Base-by-base conservation (phyloP, 2,329 filamentous ascomycete species). In the Simplicillium sp. region DNA sequence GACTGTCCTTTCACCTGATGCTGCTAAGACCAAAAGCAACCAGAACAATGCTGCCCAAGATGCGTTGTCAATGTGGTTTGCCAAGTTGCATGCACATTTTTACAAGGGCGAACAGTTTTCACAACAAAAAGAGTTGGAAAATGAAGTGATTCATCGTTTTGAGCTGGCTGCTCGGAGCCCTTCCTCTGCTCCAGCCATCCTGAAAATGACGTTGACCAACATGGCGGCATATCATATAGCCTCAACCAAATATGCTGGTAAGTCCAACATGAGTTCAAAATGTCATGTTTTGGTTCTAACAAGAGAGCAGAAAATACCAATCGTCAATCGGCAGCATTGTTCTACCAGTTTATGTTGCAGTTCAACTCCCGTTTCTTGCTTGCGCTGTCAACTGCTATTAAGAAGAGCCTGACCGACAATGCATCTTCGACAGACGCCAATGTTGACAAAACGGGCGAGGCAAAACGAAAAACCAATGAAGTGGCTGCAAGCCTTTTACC, bases 161-260 rank as follows among this genome's bases (percentile, higher is more conserved):
- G 75, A 80, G 37, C 75, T 84, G 49, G 77, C 86, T 25, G 67
- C 92, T 20, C 87, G 84, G 55, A 77, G 80, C 46, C 72, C 79
- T 9, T 72, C 75, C 2, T 70, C 83, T 37, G 75, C 81, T 35
- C 71, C 71, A 11, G 73, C 77, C 11, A 59, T 96, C 20, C 74
- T 85, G 46, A 92, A 88, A 56, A 83, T 96, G 60, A 76, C 86
- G 6, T 67, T 96, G 35, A 79, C 90, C 50, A 97, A 94, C 53
- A 84, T 97, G 46, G 80, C 87, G 6, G 87, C 89, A 7, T 87
- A 92, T 57, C 76, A 82, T 48, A 73, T 86, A 54, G 82, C 87
- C 7, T 53, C 54, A 11, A 40, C 48, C 20, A 54, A 55, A 29
- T 58, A 54, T 38, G 50, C 51, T 15, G 56, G 64, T 64, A 45